Evolutionary conservation across 805 yeast species (phyloP), one percentile per base, ranked within the genome.

Genomic region (Naumovozyma castellii): DNA sequence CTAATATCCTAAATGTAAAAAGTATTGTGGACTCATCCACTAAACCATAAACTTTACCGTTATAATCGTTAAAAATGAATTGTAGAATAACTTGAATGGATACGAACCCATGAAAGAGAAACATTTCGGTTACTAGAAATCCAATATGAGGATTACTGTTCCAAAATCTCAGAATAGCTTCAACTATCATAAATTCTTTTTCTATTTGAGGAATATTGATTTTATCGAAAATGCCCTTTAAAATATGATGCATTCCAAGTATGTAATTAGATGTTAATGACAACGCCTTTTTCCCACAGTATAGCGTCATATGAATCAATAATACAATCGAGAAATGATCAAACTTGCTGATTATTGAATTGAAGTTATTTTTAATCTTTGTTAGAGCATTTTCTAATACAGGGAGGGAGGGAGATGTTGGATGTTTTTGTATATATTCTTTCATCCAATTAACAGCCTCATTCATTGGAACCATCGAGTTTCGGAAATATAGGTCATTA

Each of bases 231-330:
- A n/a, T n/a, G 5, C 8, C 15, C 41, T 49, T 46, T 25, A 75
- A 47, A 5, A 61, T 52, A 6, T 53, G 54, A 10, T 48, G 44
- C 3, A 67, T 50, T 10, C 62, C 63, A 18, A 57, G 57, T 32
- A 78, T 62, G 62, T 72, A 74, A 19, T 72, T 74, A 42, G 72
- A 74, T 22, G 79, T 76, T 51, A 80, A 85, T 0, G 88, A 84
- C 25, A 87, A 71, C 0, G 97, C 87, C 52, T 96, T 73, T 35
- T 84, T 80, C 2, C 97, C 96, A 40, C 85, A 78, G 48, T 78
- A 78, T 35, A 90, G 81, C 38, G 84, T 68, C 0, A 82, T 68
- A 50, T 84, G 88, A 51, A 79, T 70, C 13, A 85, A 62, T 8
- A 83, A 62, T 17, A 79, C 74, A 16, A 82, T 66, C 22, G 78